phyloP scores from a whole-genome alignment of 208 protist genomes.

The Herpetomonas samuelpessoai region DNA sequence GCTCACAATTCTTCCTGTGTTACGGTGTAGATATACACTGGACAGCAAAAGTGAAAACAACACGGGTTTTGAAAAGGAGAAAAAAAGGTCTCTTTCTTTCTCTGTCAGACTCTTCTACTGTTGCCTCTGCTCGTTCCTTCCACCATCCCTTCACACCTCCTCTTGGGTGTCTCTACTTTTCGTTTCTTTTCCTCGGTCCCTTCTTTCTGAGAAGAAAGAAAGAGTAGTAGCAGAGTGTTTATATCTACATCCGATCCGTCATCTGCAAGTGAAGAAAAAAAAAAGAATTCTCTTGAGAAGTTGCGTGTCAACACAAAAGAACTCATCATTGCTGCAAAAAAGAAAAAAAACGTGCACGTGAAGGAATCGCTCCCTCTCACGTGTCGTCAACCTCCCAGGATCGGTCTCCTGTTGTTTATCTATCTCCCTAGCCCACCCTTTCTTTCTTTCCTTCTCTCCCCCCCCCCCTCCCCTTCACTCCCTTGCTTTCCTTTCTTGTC shows the following conservation, averaged over 20 bases:
- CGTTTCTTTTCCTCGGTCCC: constrained; percentile 1
- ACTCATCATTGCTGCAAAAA: neutral
- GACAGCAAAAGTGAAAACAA: neutral
- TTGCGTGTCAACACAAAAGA: neutral
- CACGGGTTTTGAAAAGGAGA: neutral
- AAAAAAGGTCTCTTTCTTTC: no score
- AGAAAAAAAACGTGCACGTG: constrained; percentile 6
- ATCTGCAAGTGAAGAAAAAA: constrained; percentile 6
- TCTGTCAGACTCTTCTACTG: constrained; percentile 3
- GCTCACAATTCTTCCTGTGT: no score
- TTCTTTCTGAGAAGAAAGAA: constrained; percentile 5
- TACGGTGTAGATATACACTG: neutral
- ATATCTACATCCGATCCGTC: neutral
- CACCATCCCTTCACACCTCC: constrained; percentile 1
- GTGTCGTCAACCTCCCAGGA: no score
- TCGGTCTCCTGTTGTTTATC: no score
- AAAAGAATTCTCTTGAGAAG: neutral
- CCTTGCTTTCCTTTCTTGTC: no score
- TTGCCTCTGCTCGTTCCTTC: neutral
- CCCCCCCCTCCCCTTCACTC: no score
- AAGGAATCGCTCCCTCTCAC: no score
- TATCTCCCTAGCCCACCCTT: no score
- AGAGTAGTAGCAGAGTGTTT: neutral
- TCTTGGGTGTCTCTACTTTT: neutral
- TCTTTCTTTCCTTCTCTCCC: no score